These are phyloP conservation scores for Leptographium radiaticola DNA, from an alignment of 2,329 filamentous ascomycete genomes.

Conservation along the genomic window DNA sequence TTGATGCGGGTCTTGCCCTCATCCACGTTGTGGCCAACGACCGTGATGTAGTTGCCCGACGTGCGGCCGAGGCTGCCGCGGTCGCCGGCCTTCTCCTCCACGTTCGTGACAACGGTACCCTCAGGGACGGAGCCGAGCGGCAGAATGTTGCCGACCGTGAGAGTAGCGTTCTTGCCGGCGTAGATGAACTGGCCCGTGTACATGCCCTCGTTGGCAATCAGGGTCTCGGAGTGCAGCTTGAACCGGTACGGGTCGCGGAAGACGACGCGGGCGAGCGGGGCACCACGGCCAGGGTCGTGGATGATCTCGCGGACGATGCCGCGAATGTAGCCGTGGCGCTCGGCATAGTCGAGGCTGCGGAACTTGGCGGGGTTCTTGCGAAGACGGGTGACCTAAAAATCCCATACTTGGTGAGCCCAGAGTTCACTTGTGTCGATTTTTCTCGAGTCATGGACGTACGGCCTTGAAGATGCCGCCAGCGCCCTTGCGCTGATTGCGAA, in stretches of 20 bases:
- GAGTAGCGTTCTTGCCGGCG: constrained; percentile 94
- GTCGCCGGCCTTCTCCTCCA: constrained; percentile 98
- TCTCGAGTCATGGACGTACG: constrained; percentile 6
- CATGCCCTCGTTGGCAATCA: constrained; percentile 99
- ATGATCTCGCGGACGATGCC: constrained; percentile 98
- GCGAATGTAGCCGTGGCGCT: constrained; percentile 94
- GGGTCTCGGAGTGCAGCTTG: constrained; percentile 96
- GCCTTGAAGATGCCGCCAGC: constrained; percentile 43
- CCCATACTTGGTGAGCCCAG: background rate
- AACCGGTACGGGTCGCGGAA: constrained; percentile 98
- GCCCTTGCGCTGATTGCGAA: constrained; percentile 54
- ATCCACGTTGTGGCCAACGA: constrained; percentile 94
- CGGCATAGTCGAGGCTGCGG: constrained; percentile 89
- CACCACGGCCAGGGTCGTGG: constrained; percentile 96
- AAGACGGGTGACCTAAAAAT: constrained; percentile 62
- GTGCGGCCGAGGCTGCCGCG: constrained; percentile 92
- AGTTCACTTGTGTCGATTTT: background rate
- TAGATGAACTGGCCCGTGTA: constrained; percentile 99
- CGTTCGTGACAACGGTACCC: constrained; percentile 98
- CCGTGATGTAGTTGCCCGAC: constrained; percentile 98
- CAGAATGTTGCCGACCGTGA: constrained; percentile 96
- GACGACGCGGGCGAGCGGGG: constrained; percentile 88
- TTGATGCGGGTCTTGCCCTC: constrained; percentile 99
- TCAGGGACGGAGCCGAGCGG: constrained; percentile 90
- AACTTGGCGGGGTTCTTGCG: constrained; percentile 92